Conservation (phyloP, 768 basidiomycete species). For the Leccinum broughii region DNA sequence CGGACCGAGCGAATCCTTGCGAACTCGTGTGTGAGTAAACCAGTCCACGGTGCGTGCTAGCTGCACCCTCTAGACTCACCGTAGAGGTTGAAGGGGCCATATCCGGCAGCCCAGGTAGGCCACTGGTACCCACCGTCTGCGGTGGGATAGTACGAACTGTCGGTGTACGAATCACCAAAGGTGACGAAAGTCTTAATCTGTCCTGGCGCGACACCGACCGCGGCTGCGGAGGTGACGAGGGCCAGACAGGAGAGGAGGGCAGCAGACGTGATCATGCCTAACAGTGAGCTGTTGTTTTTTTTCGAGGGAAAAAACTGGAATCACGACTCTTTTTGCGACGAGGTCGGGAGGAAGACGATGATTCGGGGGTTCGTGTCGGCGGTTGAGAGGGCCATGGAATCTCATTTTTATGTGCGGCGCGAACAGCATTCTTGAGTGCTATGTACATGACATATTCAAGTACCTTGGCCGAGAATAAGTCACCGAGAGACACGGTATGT, state of each 20-base stretch:
- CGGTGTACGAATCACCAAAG: slow-evolving; percentile 69
- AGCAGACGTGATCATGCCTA: slow-evolving; percentile 1
- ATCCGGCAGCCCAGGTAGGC: slow-evolving; percentile 61
- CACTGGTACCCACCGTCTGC: slow-evolving; percentile 50
- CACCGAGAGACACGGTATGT: background rate
- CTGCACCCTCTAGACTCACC: slow-evolving; percentile 26
- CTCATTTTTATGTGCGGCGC: background rate
- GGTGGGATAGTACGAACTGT: slow-evolving; percentile 39
- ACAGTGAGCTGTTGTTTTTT: background rate
- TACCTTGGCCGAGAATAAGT: background rate
- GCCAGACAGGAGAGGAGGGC: slow-evolving; percentile 8
- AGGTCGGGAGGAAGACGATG: background rate
- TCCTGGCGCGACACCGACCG: slow-evolving; percentile 32
- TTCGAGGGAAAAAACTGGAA: background rate
- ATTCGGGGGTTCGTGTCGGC: background rate
- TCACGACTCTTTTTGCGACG: background rate
- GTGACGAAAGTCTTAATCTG: slow-evolving; percentile 67
- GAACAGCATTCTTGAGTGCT: background rate
- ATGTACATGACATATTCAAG: background rate
- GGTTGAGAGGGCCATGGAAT: background rate
- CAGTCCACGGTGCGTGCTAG: too few relatives aligned
- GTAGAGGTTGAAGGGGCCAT: slow-evolving; percentile 51
- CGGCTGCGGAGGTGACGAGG: slow-evolving; percentile 8
- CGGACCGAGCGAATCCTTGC: slow-evolving; percentile 51
- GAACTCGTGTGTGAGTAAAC: background rate